Evolutionary conservation across 495 filamentous ascomycete genomes (phyloP).

Genomic region (Daldinia vernicosa): DNA sequence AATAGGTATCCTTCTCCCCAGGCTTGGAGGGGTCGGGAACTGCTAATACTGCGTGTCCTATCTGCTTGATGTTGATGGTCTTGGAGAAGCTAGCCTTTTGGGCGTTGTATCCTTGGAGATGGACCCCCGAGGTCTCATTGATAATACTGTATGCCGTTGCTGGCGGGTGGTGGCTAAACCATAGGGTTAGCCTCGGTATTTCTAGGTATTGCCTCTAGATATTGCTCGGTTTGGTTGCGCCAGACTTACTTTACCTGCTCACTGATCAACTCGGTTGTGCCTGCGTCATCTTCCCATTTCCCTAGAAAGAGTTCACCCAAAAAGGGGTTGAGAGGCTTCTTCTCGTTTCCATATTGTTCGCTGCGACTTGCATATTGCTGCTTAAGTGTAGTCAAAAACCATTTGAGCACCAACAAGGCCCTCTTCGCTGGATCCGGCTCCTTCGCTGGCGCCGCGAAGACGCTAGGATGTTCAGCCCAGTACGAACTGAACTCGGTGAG

Average conservation of each 20-base stretch:
- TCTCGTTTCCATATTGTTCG: slow-evolving; percentile 92
- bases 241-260: slow-evolving; percentile 73
- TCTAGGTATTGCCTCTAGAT: slow-evolving; percentile 31
- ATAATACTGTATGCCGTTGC: slow-evolving; percentile 93
- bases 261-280: slow-evolving; percentile 69
- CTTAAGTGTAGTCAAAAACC: slow-evolving; percentile 96
- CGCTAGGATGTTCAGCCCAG: slow-evolving; percentile 91
- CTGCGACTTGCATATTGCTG: slow-evolving; percentile 92
- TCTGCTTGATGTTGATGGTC: slow-evolving; percentile 94
- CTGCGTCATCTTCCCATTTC: slow-evolving; percentile 80
- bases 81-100: slow-evolving; percentile 94
- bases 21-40: slow-evolving; percentile 65
- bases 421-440: slow-evolving; percentile 86
- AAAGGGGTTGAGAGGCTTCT: slow-evolving; percentile 96
- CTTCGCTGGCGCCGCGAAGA: slow-evolving; percentile 85
- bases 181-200: slow-evolving; percentile 62
- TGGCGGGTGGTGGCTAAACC: slow-evolving; percentile 88
- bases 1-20: slow-evolving; percentile 70
- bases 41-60: slow-evolving; percentile 89
- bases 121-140: slow-evolving; percentile 83
- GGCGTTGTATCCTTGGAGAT: slow-evolving; percentile 95
- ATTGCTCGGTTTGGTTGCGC: slow-evolving; percentile 47
- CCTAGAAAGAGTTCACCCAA: slow-evolving; percentile 91
- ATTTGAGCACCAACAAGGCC: slow-evolving; percentile 88
- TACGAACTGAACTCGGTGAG: slow-evolving; percentile 95